phyloP scores from a whole-genome alignment of 495 filamentous ascomycete species.

The Saxispiralis lemnorum region DNA sequence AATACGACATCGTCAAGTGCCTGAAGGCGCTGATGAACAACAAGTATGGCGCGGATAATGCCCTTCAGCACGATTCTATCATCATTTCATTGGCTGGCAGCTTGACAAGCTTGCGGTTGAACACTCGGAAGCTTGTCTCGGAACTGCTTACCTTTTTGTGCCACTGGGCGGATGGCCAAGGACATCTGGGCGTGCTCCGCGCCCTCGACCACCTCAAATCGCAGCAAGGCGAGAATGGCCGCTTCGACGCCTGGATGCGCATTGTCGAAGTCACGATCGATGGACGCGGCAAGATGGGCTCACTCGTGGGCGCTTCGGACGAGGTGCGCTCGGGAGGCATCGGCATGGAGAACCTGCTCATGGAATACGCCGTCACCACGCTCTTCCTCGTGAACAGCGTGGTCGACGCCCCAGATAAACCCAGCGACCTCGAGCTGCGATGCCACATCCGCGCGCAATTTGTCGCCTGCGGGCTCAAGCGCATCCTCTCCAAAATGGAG shows the following conservation, averaged over 20 bases:
- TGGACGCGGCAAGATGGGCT: slow-evolving; percentile 95
- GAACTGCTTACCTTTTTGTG: slow-evolving; percentile 94
- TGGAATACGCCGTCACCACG: slow-evolving; percentile 96
- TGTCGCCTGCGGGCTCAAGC: slow-evolving; percentile 85
- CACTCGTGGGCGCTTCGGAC: slow-evolving; percentile 87
- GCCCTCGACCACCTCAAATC: slow-evolving; percentile 83
- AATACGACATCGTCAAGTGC: slow-evolving; percentile 97
- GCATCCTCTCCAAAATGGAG: slow-evolving; percentile 92
- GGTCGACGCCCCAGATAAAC: slow-evolving; percentile 63
- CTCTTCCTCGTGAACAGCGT: slow-evolving; percentile 94
- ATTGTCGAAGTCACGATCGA: slow-evolving; percentile 95
- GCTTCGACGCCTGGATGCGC: slow-evolving; percentile 98
- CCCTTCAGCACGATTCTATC: slow-evolving; percentile 75
- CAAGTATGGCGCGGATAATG: slow-evolving; percentile 95
- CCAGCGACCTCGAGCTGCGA: slow-evolving; percentile 65
- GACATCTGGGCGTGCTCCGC: slow-evolving; percentile 86
- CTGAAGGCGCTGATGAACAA: slow-evolving; percentile 96
- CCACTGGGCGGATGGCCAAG: slow-evolving; percentile 86
- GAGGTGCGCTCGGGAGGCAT: slow-evolving; percentile 93
- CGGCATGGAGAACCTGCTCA: slow-evolving; percentile 95
- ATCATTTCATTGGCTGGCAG: slow-evolving; percentile 77
- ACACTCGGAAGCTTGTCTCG: slow-evolving; percentile 85
- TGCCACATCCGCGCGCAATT: slow-evolving; percentile 94
- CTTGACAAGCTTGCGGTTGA: slow-evolving; percentile 72
- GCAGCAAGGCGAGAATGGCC: slow-evolving; percentile 78